Conservation (phyloP, 1,284 basidiomycete genomes). For the Austroboletus niveus region DNA sequence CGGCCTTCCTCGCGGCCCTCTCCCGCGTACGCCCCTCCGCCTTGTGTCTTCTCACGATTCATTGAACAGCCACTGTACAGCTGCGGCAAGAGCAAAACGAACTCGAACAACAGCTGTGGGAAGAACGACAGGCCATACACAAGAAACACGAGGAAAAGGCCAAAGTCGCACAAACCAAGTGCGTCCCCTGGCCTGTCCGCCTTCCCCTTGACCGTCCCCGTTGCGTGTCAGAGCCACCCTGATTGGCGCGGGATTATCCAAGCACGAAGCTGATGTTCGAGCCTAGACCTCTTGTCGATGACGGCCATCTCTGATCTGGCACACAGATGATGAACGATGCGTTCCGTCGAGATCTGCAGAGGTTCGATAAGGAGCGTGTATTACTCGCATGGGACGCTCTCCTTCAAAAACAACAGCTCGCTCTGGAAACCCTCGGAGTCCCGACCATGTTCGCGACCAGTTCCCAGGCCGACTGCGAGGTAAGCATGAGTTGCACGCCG, state of each 20-base stretch:
- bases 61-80: slow-evolving; percentile 19
- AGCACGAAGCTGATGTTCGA: slow-evolving; percentile 67
- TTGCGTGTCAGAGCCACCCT: slow-evolving; percentile 44
- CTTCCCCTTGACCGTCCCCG: slow-evolving; percentile 4
- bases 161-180: slow-evolving; percentile 64
- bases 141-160: slow-evolving; percentile 67
- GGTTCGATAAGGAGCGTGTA: slow-evolving; percentile 64
- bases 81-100: slow-evolving; percentile 65
- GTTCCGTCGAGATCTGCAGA: slow-evolving; percentile 59
- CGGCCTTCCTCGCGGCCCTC: slow-evolving; percentile 45
- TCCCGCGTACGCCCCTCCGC: slow-evolving; percentile 42
- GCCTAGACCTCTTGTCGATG: slow-evolving; percentile 8
- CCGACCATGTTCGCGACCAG: slow-evolving; percentile 67
- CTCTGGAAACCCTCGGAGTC: slow-evolving; percentile 56
- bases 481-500: slow-evolving; percentile 31
- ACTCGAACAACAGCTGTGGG: slow-evolving; percentile 63
- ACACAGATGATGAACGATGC: slow-evolving; percentile 57
- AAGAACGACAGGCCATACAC: slow-evolving; percentile 58
- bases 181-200: slow-evolving; percentile 22
- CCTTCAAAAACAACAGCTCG: slow-evolving; percentile 62
- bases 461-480: slow-evolving; percentile 52
- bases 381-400: slow-evolving; percentile 73
- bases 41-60: neutral
- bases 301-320: slow-evolving; percentile 11
- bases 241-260: slow-evolving; percentile 60